Evolutionary conservation across 306 rosid species (phyloP).

Genomic region (Parietaria judaica): DNA sequence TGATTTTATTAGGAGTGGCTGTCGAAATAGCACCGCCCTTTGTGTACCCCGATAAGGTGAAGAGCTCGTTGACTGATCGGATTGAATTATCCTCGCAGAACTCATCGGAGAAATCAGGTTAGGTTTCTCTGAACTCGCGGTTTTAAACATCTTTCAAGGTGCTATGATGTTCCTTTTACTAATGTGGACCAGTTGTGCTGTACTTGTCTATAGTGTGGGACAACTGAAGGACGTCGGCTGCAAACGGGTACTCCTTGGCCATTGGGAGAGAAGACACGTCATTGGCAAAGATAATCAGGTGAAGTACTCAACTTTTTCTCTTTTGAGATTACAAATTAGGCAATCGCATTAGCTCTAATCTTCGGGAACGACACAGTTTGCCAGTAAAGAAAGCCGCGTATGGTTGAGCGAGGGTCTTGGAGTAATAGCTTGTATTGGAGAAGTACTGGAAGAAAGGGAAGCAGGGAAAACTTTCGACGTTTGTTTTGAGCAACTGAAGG

Average conservation of each 20-base stretch:
- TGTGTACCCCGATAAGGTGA: slow-evolving; percentile 80
- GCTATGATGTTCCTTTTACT: too few relatives aligned
- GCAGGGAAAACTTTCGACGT: slow-evolving; percentile 94
- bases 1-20: too few relatives aligned
- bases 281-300: slow-evolving; percentile 97
- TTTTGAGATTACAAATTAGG: slow-evolving; percentile 3
- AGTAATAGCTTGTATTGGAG: slow-evolving; percentile 97
- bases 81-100: slow-evolving; percentile 90
- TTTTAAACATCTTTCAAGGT: too few relatives aligned
- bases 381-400: slow-evolving; percentile 94
- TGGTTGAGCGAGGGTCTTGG: slow-evolving; percentile 87
- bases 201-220: slow-evolving; percentile 53
- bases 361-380: slow-evolving; percentile 45
- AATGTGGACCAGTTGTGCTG: not conserved
- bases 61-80: slow-evolving; percentile 59
- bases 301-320: slow-evolving; percentile 20
- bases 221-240: slow-evolving; percentile 82
- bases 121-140: slow-evolving; percentile 3
- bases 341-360: slow-evolving; percentile 21
- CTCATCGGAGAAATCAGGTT: slow-evolving; percentile 99
- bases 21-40: slow-evolving; percentile 62
- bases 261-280: slow-evolving; percentile 89
- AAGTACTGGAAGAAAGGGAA: slow-evolving; percentile 81
- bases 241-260: slow-evolving; percentile 99
- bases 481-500: slow-evolving; percentile 73